Percentiles rank a stretch among this genome's conserved stretches.
Conservation (phyloP, 352 stramenopile genomes). For the Phytophthora litchii region DNA sequence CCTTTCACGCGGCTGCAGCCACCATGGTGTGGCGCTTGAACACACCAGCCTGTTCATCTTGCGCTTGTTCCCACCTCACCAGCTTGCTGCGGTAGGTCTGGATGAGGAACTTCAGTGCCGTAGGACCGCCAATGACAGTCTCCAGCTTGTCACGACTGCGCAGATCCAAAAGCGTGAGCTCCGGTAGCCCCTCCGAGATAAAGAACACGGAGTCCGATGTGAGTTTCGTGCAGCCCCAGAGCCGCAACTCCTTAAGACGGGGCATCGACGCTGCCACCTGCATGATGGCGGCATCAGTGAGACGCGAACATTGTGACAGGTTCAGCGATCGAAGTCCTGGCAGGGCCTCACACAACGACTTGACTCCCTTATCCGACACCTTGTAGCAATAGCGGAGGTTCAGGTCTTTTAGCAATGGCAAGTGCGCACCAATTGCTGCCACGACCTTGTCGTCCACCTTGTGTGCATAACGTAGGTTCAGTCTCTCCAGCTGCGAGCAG, state of each 20-base stretch:
- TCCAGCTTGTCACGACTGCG: slow-evolving; percentile 81
- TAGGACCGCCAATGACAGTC: slow-evolving; percentile 74
- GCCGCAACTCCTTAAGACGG: slow-evolving; percentile 69
- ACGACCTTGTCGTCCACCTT: slow-evolving; percentile 84
- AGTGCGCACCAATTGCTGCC: slow-evolving; percentile 46
- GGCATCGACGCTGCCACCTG: slow-evolving; percentile 61
- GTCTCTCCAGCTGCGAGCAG: slow-evolving; percentile 48
- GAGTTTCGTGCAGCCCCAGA: slow-evolving; percentile 85
- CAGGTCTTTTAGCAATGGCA: slow-evolving; percentile 64
- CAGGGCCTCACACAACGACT: slow-evolving; percentile 54
- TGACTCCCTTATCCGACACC: slow-evolving; percentile 71
- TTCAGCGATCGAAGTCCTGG: slow-evolving; percentile 66
- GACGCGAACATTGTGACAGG: slow-evolving; percentile 80
- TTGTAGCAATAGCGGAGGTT: slow-evolving; percentile 91
- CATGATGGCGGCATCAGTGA: slow-evolving; percentile 75
- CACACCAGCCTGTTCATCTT: slow-evolving; percentile 67
- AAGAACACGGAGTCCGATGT: slow-evolving; percentile 73
- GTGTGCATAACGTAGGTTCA: slow-evolving; percentile 87
- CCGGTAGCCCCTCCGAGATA: slow-evolving; percentile 67
- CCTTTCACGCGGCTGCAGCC: slow-evolving; percentile 58
- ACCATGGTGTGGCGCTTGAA: slow-evolving; percentile 70
- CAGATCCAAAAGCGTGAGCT: slow-evolving; percentile 74
- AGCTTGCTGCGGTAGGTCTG: slow-evolving; percentile 73
- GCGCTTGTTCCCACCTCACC: slow-evolving; percentile 71
- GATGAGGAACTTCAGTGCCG: slow-evolving; percentile 81